A percentile compares a stretch with the other conserved stretches of the same genome.
Conservation (phyloP, 2,329 filamentous ascomycete genomes). For the Phaeosphaeriaceae sp. region DNA sequence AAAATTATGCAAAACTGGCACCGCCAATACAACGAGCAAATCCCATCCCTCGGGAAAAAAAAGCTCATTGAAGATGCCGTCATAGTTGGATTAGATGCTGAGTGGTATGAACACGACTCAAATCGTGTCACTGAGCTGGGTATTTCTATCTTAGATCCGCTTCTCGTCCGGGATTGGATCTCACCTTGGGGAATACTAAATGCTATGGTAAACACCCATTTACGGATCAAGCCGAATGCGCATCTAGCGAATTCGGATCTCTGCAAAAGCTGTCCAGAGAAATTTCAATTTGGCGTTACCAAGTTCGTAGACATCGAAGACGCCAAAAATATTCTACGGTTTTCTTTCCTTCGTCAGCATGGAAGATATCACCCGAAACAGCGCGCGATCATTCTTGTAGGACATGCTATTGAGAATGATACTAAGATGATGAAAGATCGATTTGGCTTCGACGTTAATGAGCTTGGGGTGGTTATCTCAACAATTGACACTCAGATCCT, state of each 20-base stretch:
- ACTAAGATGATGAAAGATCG: conserved; percentile 16
- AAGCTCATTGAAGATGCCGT: conserved; percentile 7
- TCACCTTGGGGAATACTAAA: neutral
- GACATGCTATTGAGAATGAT: conserved; percentile 27
- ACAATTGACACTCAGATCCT: conserved; percentile 28
- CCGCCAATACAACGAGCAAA: no score
- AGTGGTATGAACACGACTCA: conserved; percentile 23
- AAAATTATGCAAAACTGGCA: no score
- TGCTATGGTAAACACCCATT: conserved; percentile 12
- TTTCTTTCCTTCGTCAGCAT: conserved; percentile 2
- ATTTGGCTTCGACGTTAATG: conserved; percentile 19
- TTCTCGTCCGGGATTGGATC: neutral
- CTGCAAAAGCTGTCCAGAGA: conserved; percentile 13
- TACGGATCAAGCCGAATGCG: conserved; percentile 20
- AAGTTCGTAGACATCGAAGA: conserved; percentile 14
- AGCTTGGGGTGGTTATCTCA: conserved; percentile 14
- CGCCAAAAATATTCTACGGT: conserved; percentile 8
- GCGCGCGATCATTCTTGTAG: conserved; percentile 26
- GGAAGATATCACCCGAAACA: neutral
- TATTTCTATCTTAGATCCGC: conserved; percentile 12
- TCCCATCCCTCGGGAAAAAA: no score
- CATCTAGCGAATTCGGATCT: conserved; percentile 21
- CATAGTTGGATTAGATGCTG: conserved; percentile 20
- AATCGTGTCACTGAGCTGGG: conserved; percentile 24
- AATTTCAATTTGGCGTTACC: conserved; percentile 24